A percentile compares a stretch with the other conserved stretches of the same genome.
phyloP scores from a whole-genome alignment of 164 flowering plant species.

The Tinospora cordifolia region DNA sequence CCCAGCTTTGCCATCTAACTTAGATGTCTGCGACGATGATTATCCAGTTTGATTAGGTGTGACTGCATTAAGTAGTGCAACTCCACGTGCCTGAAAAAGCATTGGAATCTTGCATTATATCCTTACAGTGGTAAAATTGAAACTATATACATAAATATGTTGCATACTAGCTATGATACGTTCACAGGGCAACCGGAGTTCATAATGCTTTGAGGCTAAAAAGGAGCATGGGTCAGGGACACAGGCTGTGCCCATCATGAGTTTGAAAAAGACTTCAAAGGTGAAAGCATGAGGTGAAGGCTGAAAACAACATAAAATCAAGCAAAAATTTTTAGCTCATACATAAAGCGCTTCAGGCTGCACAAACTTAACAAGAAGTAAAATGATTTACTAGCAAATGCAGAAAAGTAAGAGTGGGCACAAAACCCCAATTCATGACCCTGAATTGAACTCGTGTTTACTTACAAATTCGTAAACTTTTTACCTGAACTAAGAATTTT shows the following conservation, averaged over 20 bases:
- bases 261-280: background rate
- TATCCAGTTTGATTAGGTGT: conserved; percentile 52
- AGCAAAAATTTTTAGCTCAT: too few relatives aligned
- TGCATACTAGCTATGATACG: background rate
- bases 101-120: background rate
- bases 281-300: too few relatives aligned
- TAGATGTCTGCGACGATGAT: conserved; percentile 41
- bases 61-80: conserved; percentile 80
- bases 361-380: too few relatives aligned
- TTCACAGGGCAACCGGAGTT: background rate
- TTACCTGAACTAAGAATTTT: too few relatives aligned
- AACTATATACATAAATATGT: background rate
- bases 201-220: background rate
- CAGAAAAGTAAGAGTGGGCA: too few relatives aligned
- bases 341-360: too few relatives aligned
- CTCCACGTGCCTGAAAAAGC: conserved; percentile 77
- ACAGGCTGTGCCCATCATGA: background rate
- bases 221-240: background rate
- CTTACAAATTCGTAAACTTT: too few relatives aligned
- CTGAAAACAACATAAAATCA: too few relatives aligned
- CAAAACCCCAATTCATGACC: too few relatives aligned
- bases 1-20: conserved; percentile 40
- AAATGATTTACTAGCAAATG: too few relatives aligned
- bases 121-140: background rate
- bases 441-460: too few relatives aligned